phyloP scores from a whole-genome alignment of 2,329 filamentous ascomycete species.

The Nigrospora oryzae region DNA sequence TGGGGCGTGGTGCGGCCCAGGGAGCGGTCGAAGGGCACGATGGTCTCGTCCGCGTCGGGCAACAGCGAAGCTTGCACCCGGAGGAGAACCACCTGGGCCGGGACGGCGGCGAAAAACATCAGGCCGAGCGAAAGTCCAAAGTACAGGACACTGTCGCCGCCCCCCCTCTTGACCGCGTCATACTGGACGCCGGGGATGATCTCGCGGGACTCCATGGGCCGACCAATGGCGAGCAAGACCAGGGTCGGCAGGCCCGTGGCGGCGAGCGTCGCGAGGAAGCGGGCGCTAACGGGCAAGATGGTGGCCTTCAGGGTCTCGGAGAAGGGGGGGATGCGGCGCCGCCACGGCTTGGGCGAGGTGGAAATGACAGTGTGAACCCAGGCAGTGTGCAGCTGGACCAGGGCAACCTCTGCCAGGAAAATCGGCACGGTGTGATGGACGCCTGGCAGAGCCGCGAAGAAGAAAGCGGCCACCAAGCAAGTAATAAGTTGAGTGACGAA shows the following conservation, averaged over 20 bases:
- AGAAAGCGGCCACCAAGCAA: background rate
- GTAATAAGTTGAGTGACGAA: slow-evolving; percentile 13
- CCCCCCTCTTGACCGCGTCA: background rate
- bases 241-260: slow-evolving; percentile 51
- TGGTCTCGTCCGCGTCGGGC: slow-evolving; percentile 69
- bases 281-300: slow-evolving; percentile 39
- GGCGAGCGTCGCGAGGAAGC: background rate
- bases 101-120: slow-evolving; percentile 60
- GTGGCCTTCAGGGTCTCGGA: slow-evolving; percentile 59
- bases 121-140: slow-evolving; percentile 37
- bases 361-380: slow-evolving; percentile 88
- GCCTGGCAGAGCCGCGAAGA: slow-evolving; percentile 18
- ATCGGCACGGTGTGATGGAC: slow-evolving; percentile 6
- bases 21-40: slow-evolving; percentile 84
- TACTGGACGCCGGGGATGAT: slow-evolving; percentile 30
- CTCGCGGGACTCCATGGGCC: slow-evolving; percentile 23
- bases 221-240: slow-evolving; percentile 39
- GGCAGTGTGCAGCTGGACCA: slow-evolving; percentile 60
- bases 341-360: slow-evolving; percentile 55
- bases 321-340: slow-evolving; percentile 59
- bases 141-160: slow-evolving; percentile 23
- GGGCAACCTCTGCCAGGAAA: slow-evolving; percentile 44
- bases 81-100: slow-evolving; percentile 68
- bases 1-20: background rate
- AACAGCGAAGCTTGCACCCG: slow-evolving; percentile 85